Percentiles rank a stretch among this genome's conserved stretches.
phyloP scores from a whole-genome alignment of 2,329 filamentous ascomycete species.

The Claviceps sp. region DNA sequence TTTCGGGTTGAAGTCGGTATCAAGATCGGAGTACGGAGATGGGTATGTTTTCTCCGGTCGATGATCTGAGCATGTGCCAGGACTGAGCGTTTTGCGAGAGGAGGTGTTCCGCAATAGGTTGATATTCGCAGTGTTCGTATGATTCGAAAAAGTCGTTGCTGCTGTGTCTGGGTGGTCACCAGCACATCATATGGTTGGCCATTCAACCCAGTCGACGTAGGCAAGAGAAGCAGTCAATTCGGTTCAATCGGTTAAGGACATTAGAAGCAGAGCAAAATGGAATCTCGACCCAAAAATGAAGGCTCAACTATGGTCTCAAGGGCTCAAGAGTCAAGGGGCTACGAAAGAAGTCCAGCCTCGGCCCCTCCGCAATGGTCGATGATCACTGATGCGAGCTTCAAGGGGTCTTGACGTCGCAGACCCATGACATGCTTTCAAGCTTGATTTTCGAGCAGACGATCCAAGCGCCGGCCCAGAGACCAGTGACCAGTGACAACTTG shows the following conservation, averaged over 20 bases:
- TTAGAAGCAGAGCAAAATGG: neutral
- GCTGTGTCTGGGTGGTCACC: neutral
- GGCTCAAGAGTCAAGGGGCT: neutral
- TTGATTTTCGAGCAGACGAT: too few relatives aligned
- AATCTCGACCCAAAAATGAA: neutral
- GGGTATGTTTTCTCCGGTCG: too few relatives aligned
- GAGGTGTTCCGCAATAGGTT: neutral
- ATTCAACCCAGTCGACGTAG: neutral
- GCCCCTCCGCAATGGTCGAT: neutral
- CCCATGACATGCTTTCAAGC: neutral
- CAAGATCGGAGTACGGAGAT: too few relatives aligned
- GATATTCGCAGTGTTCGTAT: neutral
- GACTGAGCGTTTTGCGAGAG: too few relatives aligned
- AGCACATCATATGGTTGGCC: neutral
- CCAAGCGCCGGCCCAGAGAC: too few relatives aligned
- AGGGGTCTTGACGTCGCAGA: neutral
- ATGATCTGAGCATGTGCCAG: too few relatives aligned
- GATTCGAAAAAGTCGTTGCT: neutral
- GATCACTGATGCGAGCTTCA: neutral
- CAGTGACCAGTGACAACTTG: too few relatives aligned
- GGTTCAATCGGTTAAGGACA: neutral
- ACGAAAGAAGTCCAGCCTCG: neutral
- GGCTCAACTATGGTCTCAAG: too few relatives aligned
- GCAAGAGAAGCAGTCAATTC: neutral
- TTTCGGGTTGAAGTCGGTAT: neutral